Evolutionary conservation across 1,284 basidiomycete species (phyloP), one percentile per base, ranked within the genome.

Genomic region (Rhodotorula sp.): DNA sequence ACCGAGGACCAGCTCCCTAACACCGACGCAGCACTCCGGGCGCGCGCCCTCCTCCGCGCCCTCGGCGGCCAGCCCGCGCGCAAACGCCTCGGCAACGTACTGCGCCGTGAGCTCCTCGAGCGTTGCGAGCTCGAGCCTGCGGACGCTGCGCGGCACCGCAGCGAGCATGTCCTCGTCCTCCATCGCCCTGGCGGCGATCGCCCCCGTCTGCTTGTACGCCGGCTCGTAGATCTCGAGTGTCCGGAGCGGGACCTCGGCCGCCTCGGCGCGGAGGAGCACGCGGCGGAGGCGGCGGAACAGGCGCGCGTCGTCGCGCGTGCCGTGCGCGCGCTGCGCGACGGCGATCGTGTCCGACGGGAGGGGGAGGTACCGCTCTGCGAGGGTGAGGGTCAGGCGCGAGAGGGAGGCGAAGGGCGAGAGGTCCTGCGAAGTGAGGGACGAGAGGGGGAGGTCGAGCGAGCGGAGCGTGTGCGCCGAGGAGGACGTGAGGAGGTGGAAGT

Each of bases 281-380:
- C 55, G 54, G 19, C 60, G 54, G 10, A 69, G 8, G 2, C 62
- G 50, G 6, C 57, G 39, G 8, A 69, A 17, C 44, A 63, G 64
- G 15, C 51, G 50, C 29, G 22, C 29, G 54, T 70, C 63, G 51
- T 56, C 13, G 4, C 63, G 25, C 34, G 32, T 8, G 46, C 66
- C 15, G 51, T 53, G 36, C 22, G 57, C 22, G 9, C 51, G 56
- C 7, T 4, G 44, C 21, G 46, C 41, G 4, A 41, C 51, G 8
- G n/a, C 21, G 3, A 51, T 27, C 21, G 53, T 34, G 39, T 55
- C 64, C n/a, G 41, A 32, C 21, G 56, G 37, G 46, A 53, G 53
- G 3, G 62, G 63, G 53, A 71, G 50, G 62, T 71, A 71, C 17
- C 70, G 66, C 54, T 71, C 70, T 25, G 66, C 62, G 58, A 71